Conservation (phyloP, 2,329 filamentous ascomycete species). For the Ascochyta koolunga region DNA sequence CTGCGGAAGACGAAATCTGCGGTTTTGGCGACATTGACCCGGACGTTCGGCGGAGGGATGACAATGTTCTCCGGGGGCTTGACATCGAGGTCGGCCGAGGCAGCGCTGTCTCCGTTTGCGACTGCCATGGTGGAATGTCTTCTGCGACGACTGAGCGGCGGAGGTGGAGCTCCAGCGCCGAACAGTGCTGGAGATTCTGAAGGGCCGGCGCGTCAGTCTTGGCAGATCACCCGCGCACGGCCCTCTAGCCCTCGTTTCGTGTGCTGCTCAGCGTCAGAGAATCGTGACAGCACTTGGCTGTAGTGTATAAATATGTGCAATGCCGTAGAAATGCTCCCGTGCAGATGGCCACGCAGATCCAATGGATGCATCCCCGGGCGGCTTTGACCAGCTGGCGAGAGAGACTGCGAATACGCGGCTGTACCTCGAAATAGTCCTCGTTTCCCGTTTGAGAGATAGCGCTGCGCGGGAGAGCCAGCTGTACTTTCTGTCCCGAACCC, state of each 20-base stretch:
- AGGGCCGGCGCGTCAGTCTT: constrained; percentile 9
- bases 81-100: constrained; percentile 31
- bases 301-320: neutral
- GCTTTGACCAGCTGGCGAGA: neutral
- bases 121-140: constrained; percentile 33
- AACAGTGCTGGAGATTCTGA: constrained; percentile 9
- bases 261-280: neutral
- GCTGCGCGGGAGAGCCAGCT: constrained; percentile 30
- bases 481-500: constrained; percentile 31
- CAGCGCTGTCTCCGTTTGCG: constrained; percentile 32
- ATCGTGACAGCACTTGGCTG: neutral
- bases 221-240: constrained; percentile 16
- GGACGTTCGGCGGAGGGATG: constrained; percentile 83
- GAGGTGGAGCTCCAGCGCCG: constrained; percentile 9
- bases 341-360: neutral
- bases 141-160: constrained; percentile 15
- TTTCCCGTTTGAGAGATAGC: constrained; percentile 28
- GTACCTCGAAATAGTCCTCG: constrained; percentile 27
- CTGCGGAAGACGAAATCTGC: constrained; percentile 84
- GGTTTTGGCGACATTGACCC: constrained; percentile 87
- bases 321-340: neutral
- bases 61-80: constrained; percentile 85
- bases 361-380: neutral
- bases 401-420: constrained; percentile 14
- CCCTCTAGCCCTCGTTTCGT: neutral